Base-by-base conservation (phyloP, 2,329 filamentous ascomycete genomes). In the Verticillium zaregamsianum region DNA sequence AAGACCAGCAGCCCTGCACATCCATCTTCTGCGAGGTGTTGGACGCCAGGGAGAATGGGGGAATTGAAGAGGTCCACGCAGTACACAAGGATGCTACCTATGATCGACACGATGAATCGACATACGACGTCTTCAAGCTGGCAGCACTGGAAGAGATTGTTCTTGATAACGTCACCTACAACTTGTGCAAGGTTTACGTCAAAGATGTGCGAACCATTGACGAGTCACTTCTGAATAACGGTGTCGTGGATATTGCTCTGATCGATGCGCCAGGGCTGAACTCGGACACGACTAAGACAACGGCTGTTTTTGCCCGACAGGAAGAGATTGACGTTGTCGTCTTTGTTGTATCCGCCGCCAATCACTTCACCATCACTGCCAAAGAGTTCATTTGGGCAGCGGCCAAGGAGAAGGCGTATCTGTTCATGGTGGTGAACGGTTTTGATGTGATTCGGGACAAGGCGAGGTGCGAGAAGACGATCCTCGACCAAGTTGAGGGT, bases 281-380 rank as follows among this genome's bases (percentile, higher is more conserved):
- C 76, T 92, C 91, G 25, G 94, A 99, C 73, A 98, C 94, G 1
- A 88, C 97, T 55, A 96, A 98, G 79, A 99, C 95, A 0, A 99
- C 95, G 1, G 95, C 95, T 23, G 91, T 99, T 7, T 99, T 99
- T 74, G 95, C 95, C 28, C 85, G 95, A 62, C 95, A 99, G 72
- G 95, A 99, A 74, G 95, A 99, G 76, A 99, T 99, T 66, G 95
- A 99, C 69, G 95, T 99, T 0, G 95, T 99, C 1, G 93, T 99
- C 0, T 99, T 99, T 69, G 95, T 99, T 37, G 95, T 99, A 5
- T 97, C 93, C 12, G 95, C 95, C 2, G 93, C 94, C 31, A 99
- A 99, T 67, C 95, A 99, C 76, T 98, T 99, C 72, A 99, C 95
- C 0, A 87, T 96, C 60, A 97, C 95, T 1, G 93, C 95, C n/a